Base-by-base conservation (phyloP, 1,284 basidiomycete species). In the Peniophora sp. region DNA sequence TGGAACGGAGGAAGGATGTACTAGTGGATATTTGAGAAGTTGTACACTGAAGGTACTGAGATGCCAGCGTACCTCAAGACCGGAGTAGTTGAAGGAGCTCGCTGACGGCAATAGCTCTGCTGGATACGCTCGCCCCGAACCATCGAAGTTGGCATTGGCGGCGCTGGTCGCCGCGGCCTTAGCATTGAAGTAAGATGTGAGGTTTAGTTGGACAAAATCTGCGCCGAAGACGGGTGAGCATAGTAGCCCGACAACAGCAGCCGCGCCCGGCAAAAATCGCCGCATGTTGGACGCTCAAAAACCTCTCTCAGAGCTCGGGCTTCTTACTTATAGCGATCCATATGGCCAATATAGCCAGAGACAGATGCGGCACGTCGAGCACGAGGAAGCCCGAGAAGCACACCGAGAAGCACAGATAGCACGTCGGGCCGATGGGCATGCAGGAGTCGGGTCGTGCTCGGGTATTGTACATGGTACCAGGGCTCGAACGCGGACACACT, bases 1-100 rank as follows among this genome's bases (percentile, higher is more conserved):
- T 58, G 56, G 48, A 58, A 58, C 3, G 53, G 56, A 14, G 56
- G 56, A 9, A 58, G 47, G 10, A 49, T 46, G 43, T 54, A 58
- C 56, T 58, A 35, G 22, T 17, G 14, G 12, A 46, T 6, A 6
- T 49, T n/a, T 5, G 27, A 23, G 32, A 15, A 35, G 18, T 9
- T 22, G 17, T 39, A 8, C 15, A 50, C 24, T n/a, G 43, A 34
- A 41, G 0, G 32, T 17, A 36, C 9, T 12, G 43, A 32, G 23
- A n/a, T 12, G 41, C n/a, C 23, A 32, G 47, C 52, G 23, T 24
- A 56, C 56, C 47, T 58, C 48, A 23, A 58, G 52, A 17, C 56
- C 56, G 27, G 48, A 36, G 46, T 54, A 56, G 17, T 20, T 39
- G 41, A 56, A 56, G 8, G 51, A 49, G 12, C 47, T 14, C 12